A percentile compares a stretch with the other conserved stretches of the same genome.
Conservation (phyloP, 2,329 filamentous ascomycete species). For the Calonectria hongkongensis region DNA sequence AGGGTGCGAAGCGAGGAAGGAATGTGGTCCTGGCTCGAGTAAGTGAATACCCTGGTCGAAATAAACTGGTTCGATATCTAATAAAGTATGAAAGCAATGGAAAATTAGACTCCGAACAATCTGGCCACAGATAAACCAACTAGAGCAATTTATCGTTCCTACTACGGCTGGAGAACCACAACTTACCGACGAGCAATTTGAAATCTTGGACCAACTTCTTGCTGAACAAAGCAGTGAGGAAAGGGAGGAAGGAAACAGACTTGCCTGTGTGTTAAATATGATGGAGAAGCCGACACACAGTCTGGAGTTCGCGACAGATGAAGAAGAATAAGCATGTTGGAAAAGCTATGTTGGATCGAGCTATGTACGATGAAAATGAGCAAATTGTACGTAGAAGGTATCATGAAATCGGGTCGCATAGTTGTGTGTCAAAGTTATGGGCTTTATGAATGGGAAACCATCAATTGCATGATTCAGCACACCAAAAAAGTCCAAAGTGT, state of each 20-base stretch:
- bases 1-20: slow-evolving; percentile 39
- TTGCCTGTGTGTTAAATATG: slow-evolving; percentile 32
- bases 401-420: background rate
- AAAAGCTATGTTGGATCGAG: slow-evolving; percentile 4
- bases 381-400: background rate
- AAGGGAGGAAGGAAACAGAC: slow-evolving; percentile 33
- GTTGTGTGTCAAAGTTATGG: background rate
- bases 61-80: background rate
- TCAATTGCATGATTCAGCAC: too few relatives aligned
- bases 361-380: background rate
- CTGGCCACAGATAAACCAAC: slow-evolving; percentile 44
- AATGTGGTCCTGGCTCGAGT: slow-evolving; percentile 49
- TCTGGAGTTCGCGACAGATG: background rate
- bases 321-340: background rate
- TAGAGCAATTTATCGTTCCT: slow-evolving; percentile 38
- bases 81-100: slow-evolving; percentile 47
- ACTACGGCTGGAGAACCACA: slow-evolving; percentile 27
- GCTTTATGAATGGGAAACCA: background rate
- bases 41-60: slow-evolving; percentile 9
- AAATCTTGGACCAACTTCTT: slow-evolving; percentile 47
- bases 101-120: slow-evolving; percentile 50
- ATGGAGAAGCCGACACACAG: slow-evolving; percentile 28
- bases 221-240: slow-evolving; percentile 40
- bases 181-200: slow-evolving; percentile 46
- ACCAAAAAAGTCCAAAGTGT: background rate